phyloP scores from a whole-genome alignment of 306 rosid species.

The Cicer cuneatum region DNA sequence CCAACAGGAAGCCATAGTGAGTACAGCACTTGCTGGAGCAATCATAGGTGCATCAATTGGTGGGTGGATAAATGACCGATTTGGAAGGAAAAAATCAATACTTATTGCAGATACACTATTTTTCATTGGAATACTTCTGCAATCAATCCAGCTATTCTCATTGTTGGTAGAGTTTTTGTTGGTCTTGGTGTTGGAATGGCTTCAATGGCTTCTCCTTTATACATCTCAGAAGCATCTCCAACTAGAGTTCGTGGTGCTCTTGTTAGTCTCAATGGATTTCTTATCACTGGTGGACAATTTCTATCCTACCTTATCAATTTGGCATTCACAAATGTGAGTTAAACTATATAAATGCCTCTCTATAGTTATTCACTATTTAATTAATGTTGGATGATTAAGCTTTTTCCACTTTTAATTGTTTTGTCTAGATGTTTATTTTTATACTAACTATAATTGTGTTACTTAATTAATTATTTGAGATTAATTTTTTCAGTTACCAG shows the following conservation, averaged over 20 bases:
- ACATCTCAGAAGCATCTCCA: constrained; percentile 78
- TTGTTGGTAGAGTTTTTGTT: constrained; percentile 62
- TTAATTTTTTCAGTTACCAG: constrained; percentile 55
- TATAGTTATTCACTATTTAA: no score
- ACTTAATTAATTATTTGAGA: not conserved
- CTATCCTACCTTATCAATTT: constrained; percentile 68
- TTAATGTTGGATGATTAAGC: no score
- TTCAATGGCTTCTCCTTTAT: constrained; percentile 69
- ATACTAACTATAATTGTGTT: not conserved
- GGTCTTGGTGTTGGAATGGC: constrained; percentile 79
- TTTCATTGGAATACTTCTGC: constrained; percentile 59
- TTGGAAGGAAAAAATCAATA: constrained; percentile 56
- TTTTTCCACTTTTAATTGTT: no score
- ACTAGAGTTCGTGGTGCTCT: constrained; percentile 71
- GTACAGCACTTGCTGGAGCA: constrained; percentile 71
- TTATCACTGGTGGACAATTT: constrained; percentile 77
- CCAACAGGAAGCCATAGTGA: constrained; percentile 70
- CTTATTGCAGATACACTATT: constrained; percentile 59
- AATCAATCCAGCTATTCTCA: constrained; percentile 40
- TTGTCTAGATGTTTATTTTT: no score
- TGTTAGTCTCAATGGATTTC: constrained; percentile 70
- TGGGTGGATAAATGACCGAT: constrained; percentile 65
- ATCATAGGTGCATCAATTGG: constrained; percentile 71
- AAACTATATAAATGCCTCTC: no score
- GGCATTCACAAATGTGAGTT: constrained; percentile 61